Conservation (phyloP, 78 protist genomes). For the Creolimax fragrantissima region DNA sequence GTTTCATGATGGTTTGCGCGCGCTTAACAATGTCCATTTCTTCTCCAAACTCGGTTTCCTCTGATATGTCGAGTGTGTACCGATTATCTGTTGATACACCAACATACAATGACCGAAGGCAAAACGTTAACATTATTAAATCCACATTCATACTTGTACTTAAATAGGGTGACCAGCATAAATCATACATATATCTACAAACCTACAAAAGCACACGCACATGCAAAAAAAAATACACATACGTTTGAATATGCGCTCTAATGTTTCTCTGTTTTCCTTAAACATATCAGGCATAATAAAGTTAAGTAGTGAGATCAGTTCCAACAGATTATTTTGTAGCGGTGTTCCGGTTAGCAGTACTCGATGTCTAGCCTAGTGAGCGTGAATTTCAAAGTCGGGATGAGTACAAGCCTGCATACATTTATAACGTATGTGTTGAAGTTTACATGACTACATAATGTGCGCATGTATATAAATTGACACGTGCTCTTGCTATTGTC, state of each 20-base stretch:
- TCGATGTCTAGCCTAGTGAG: constrained; percentile 27
- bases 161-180: background rate
- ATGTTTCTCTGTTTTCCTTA: background rate
- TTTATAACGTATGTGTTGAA: no score
- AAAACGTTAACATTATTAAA: background rate
- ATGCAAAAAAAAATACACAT: background rate
- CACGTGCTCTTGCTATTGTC: no score
- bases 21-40: background rate
- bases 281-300: constrained; percentile 58
- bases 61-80: background rate
- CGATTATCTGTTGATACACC: background rate
- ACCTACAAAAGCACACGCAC: background rate
- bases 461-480: no score
- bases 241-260: background rate
- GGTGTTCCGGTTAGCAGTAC: constrained; percentile 76
- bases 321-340: constrained; percentile 34
- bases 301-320: constrained; percentile 82
- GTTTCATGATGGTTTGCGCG: background rate
- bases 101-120: background rate
- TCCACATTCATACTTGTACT: background rate
- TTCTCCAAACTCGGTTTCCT: background rate
- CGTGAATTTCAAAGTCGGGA: no score
- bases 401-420: no score
- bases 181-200: background rate
- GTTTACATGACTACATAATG: no score